These are phyloP conservation scores for Exutisphaerella laricina DNA, from an alignment of 2,329 filamentous ascomycete genomes.

Conservation along the genomic window DNA sequence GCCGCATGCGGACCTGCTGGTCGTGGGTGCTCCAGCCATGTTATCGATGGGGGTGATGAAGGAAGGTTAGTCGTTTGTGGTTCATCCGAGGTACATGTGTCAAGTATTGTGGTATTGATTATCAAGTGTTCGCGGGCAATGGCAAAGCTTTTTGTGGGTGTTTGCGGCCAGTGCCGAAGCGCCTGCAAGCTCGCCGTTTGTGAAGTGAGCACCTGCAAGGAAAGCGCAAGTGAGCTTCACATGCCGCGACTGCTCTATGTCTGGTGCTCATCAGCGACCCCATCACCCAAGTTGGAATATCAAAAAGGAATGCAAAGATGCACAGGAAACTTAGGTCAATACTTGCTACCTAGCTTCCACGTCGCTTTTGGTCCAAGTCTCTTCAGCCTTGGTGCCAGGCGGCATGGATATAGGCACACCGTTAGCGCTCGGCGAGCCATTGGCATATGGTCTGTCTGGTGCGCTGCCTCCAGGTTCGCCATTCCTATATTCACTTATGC, in stretches of 20 bases:
- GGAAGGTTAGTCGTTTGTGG: not conserved
- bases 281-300: too few species aligned
- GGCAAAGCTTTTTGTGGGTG: not conserved
- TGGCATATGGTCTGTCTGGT: slow-evolving; percentile 19
- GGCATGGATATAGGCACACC: slow-evolving; percentile 47
- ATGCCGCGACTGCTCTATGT: too few species aligned
- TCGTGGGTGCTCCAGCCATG: too few species aligned
- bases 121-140: not conserved
- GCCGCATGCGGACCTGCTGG: too few species aligned
- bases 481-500: slow-evolving; percentile 29
- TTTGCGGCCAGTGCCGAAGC: not conserved
- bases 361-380: slow-evolving; percentile 64
- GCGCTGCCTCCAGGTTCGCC: slow-evolving; percentile 22
- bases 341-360: slow-evolving; percentile 7
- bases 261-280: too few species aligned
- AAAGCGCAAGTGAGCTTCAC: not conserved
- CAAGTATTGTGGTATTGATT: not conserved
- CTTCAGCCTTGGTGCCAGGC: slow-evolving; percentile 77
- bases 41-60: too few species aligned
- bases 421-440: slow-evolving; percentile 11
- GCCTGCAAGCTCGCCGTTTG: not conserved
- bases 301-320: too few species aligned
- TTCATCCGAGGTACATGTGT: not conserved
- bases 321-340: not conserved
- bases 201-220: not conserved